Percentiles rank a stretch among this genome's conserved stretches.
Conservation (phyloP, 306 rosid species). For the Arachis hypogaea region DNA sequence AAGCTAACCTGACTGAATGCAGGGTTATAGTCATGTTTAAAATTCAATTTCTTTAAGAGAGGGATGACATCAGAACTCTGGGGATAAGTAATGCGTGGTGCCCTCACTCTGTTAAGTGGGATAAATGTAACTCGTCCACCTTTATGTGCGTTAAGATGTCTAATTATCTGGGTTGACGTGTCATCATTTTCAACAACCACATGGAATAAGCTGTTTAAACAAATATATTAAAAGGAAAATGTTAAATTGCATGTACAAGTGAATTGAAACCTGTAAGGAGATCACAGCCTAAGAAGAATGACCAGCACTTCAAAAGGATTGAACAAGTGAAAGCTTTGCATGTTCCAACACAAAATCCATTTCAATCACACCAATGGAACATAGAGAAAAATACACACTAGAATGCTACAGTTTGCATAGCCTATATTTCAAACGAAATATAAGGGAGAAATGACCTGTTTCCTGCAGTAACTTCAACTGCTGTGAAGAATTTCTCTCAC, state of each 20-base stretch:
- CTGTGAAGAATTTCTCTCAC: slow-evolving; percentile 94
- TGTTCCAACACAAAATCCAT: not conserved
- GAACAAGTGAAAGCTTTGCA: slow-evolving; percentile 2
- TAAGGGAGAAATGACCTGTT: slow-evolving; percentile 62
- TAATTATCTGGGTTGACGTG: slow-evolving; percentile 89
- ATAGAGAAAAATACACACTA: slow-evolving; percentile 10
- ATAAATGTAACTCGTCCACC: slow-evolving; percentile 98
- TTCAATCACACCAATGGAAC: not conserved
- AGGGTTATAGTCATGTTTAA: slow-evolving; percentile 50
- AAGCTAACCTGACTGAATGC: slow-evolving; percentile 91
- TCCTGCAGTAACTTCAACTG: slow-evolving; percentile 98
- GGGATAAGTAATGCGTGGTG: slow-evolving; percentile 75
- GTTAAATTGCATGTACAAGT: slow-evolving; percentile 15
- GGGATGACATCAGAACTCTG: slow-evolving; percentile 93
- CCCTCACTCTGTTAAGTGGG: slow-evolving; percentile 91
- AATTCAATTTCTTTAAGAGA: slow-evolving; percentile 72
- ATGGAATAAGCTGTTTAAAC: slow-evolving; percentile 82
- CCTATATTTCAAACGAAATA: slow-evolving; percentile 2
- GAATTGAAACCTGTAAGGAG: slow-evolving; percentile 5
- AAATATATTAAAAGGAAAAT: slow-evolving; percentile 30
- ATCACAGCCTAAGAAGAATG: slow-evolving; percentile 7
- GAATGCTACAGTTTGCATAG: slow-evolving; percentile 2
- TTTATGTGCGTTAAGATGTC: slow-evolving; percentile 81
- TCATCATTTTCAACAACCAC: slow-evolving; percentile 96
- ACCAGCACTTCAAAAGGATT: not conserved